A percentile compares a stretch with the other conserved stretches of the same genome.
These are phyloP conservation scores for Trichosporon faecale DNA, from an alignment of 1,284 basidiomycete genomes.

Conservation along the genomic window DNA sequence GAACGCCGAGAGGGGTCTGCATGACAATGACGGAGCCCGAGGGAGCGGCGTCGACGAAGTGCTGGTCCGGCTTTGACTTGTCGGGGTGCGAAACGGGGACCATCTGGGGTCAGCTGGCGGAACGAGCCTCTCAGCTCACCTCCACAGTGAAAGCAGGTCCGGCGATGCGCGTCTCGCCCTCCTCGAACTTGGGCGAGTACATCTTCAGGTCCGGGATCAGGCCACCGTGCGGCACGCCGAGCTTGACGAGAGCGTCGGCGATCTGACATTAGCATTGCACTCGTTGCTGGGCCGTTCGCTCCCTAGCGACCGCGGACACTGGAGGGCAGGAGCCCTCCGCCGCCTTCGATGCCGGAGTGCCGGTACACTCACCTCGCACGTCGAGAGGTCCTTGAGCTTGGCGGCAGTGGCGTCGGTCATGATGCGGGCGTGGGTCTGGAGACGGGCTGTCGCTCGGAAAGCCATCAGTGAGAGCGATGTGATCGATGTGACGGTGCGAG, in stretches of 20 bases:
- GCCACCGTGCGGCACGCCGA: slow-evolving; percentile 72
- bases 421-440: slow-evolving; percentile 13
- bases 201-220: slow-evolving; percentile 74
- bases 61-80: slow-evolving; percentile 66
- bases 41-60: slow-evolving; percentile 81
- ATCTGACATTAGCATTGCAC: slow-evolving; percentile 55
- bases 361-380: slow-evolving; percentile 33
- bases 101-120: slow-evolving; percentile 56
- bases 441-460: slow-evolving; percentile 7
- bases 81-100: slow-evolving; percentile 62
- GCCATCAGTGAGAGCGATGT: background rate
- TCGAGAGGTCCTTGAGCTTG: slow-evolving; percentile 24
- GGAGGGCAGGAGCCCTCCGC: too few relatives aligned
- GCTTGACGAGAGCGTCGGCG: slow-evolving; percentile 85
- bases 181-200: slow-evolving; percentile 58
- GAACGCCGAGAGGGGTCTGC: slow-evolving; percentile 62
- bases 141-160: slow-evolving; percentile 87
- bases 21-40: slow-evolving; percentile 70
- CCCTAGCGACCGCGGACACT: too few relatives aligned
- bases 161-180: slow-evolving; percentile 54
- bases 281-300: background rate
- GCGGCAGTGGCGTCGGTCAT: slow-evolving; percentile 9
- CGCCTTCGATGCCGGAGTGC: background rate
- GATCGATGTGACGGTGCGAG: background rate
- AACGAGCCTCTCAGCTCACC: slow-evolving; percentile 31